These are phyloP conservation scores for Phanerochaete carnosa DNA, from an alignment of 768 basidiomycete genomes.

Conservation along the genomic window DNA sequence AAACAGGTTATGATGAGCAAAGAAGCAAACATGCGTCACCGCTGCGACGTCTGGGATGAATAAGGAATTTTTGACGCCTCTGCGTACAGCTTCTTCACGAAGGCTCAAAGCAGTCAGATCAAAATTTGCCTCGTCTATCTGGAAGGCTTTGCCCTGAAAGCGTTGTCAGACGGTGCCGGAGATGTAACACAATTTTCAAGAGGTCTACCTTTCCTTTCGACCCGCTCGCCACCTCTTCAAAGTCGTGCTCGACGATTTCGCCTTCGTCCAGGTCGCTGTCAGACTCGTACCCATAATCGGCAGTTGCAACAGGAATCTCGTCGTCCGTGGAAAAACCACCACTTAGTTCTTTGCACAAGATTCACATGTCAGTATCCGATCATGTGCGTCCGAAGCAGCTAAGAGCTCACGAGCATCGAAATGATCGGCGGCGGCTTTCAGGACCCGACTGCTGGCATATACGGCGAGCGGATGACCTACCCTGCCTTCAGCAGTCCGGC, in stretches of 20 bases:
- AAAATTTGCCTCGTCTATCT: too few relatives aligned
- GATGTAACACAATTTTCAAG: too few relatives aligned
- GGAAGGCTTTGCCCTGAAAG: too few relatives aligned
- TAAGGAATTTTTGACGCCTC: not conserved
- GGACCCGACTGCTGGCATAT: not conserved
- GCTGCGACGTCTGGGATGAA: not conserved
- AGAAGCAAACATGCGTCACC: not conserved
- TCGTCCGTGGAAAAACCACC: not conserved
- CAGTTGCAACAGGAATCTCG: not conserved
- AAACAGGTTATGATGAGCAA: too few relatives aligned
- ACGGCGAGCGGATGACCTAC: not conserved
- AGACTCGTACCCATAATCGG: not conserved
- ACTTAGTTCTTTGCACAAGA: not conserved
- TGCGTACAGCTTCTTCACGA: not conserved
- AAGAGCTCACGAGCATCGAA: not conserved
- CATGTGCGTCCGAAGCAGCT: not conserved
- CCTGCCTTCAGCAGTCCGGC: not conserved
- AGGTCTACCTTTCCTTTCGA: not conserved
- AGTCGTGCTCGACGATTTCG: not conserved
- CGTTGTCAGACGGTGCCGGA: not conserved
- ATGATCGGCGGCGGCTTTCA: not conserved
- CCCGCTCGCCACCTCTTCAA: not conserved
- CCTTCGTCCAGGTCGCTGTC: not conserved
- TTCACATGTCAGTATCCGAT: not conserved
- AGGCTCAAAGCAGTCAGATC: too few relatives aligned